Evolutionary conservation across 805 yeast genomes (phyloP).

Genomic region (Candida maesae): DNA sequence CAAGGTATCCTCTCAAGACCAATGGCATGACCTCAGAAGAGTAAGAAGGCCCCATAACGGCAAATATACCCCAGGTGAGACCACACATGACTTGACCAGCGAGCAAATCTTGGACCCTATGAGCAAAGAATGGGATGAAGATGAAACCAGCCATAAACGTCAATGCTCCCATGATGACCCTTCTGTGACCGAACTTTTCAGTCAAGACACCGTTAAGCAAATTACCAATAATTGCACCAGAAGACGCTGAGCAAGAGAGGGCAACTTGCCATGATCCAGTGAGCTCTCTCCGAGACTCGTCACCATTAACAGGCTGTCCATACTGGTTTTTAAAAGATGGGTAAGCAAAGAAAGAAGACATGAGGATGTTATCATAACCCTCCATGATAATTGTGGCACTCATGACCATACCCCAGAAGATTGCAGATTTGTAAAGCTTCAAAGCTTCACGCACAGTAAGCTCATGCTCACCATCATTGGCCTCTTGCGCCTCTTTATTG

Average conservation of each 20-base stretch:
- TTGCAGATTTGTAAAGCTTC: slow-evolving; percentile 14
- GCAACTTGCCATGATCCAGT: slow-evolving; percentile 44
- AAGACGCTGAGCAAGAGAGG: slow-evolving; percentile 30
- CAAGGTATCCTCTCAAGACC: slow-evolving; percentile 35
- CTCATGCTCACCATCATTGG: slow-evolving; percentile 19
- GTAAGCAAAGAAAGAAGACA: slow-evolving; percentile 23
- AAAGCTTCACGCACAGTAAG: slow-evolving; percentile 18
- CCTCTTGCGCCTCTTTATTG: slow-evolving; percentile 15
- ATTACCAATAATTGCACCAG: slow-evolving; percentile 34
- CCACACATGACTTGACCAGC: slow-evolving; percentile 42
- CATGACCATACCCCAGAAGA: slow-evolving; percentile 21
- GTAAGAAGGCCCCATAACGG: slow-evolving; percentile 36
- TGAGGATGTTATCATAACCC: slow-evolving; percentile 22
- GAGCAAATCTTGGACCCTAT: slow-evolving; percentile 31
- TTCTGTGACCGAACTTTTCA: slow-evolving; percentile 36
- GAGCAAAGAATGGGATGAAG: slow-evolving; percentile 39
- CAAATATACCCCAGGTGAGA: slow-evolving; percentile 40
- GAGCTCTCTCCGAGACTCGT: slow-evolving; percentile 30
- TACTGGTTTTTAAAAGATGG: slow-evolving; percentile 19
- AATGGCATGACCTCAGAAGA: slow-evolving; percentile 42
- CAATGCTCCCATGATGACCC: slow-evolving; percentile 30
- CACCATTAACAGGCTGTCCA: slow-evolving; percentile 25
- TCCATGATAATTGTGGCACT: slow-evolving; percentile 24
- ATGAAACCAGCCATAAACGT: slow-evolving; percentile 34
- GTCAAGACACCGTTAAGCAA: slow-evolving; percentile 23